phyloP scores from a whole-genome alignment of 805 yeast genomes.

The Candida tibetensis region DNA sequence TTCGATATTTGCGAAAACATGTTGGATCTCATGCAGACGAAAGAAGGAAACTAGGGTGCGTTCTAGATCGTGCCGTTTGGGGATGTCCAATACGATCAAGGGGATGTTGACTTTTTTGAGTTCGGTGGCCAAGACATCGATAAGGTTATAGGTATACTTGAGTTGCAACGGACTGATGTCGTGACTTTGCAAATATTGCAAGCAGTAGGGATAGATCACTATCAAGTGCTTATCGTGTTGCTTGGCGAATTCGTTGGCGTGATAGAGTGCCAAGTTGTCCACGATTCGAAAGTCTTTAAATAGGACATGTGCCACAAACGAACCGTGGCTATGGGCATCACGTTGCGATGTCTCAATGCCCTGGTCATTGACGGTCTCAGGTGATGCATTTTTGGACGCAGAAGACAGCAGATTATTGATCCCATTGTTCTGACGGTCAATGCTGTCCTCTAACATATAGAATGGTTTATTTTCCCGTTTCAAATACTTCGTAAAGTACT shows the following conservation, averaged over 20 bases:
- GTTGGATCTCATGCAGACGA: conserved; percentile 19
- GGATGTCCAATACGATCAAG: conserved; percentile 36
- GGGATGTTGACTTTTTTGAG: conserved; percentile 37
- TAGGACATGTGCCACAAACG: conserved; percentile 27
- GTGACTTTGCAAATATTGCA: conserved; percentile 42
- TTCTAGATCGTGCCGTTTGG: conserved; percentile 27
- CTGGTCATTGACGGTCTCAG: too few relatives aligned
- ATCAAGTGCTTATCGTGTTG: conserved; percentile 32
- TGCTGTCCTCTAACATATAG: conserved; percentile 18
- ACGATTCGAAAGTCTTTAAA: conserved; percentile 43
- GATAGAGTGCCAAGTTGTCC: conserved; percentile 42
- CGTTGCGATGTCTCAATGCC: too few relatives aligned
- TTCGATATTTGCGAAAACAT: conserved; percentile 37
- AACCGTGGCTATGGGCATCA: background rate
- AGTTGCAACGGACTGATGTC: conserved; percentile 42
- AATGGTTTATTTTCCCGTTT: conserved; percentile 32
- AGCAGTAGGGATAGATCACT: conserved; percentile 41
- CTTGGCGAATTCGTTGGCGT: conserved; percentile 32
- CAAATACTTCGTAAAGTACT: conserved; percentile 19
- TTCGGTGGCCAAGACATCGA: conserved; percentile 27
- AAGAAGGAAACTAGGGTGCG: conserved; percentile 22
- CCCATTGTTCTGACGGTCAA: too few relatives aligned
- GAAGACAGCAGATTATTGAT: too few relatives aligned
- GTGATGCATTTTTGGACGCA: too few relatives aligned
- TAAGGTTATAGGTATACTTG: conserved; percentile 33